phyloP scores from a whole-genome alignment of 1,139 yeast species.

The Groenewaldozyma sp. region DNA sequence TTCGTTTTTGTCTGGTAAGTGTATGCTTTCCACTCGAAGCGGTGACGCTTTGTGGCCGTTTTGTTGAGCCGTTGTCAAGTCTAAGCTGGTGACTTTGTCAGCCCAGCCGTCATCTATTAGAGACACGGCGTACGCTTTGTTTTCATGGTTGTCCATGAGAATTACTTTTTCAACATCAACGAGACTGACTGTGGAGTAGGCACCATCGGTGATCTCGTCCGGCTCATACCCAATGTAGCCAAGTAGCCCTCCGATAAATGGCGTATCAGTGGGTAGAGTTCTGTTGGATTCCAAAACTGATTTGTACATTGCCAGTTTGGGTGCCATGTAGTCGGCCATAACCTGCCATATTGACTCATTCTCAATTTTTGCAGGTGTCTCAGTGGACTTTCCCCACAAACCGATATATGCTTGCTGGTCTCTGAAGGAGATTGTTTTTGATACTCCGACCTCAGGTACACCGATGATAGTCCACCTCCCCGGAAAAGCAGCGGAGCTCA shows the following conservation, averaged over 20 bases:
- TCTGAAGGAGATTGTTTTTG: constrained; percentile 41
- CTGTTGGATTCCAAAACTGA: constrained; percentile 1
- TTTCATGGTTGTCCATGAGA: constrained; percentile 41
- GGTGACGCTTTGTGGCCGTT: constrained; percentile 2
- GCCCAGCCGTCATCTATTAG: constrained; percentile 30
- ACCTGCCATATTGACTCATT: constrained; percentile 37
- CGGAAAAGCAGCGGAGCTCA: constrained; percentile 70
- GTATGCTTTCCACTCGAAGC: background rate
- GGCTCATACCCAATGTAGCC: constrained; percentile 41
- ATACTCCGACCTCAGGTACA: constrained; percentile 43
- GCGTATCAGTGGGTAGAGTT: constrained; percentile 7
- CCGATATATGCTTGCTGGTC: constrained; percentile 26
- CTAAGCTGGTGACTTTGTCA: background rate
- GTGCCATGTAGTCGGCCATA: constrained; percentile 43
- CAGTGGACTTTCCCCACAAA: constrained; percentile 22
- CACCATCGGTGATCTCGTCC: constrained; percentile 30
- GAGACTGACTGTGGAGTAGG: constrained; percentile 63
- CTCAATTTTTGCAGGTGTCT: constrained; percentile 12
- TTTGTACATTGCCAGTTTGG: constrained; percentile 21
- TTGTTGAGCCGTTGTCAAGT: background rate
- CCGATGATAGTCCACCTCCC: constrained; percentile 89
- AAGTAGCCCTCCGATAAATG: constrained; percentile 76
- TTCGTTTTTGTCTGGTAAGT: constrained; percentile 43
- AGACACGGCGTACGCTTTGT: constrained; percentile 48
- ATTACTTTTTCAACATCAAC: constrained; percentile 63